Percentiles rank a stretch among this genome's conserved stretches.
Evolutionary conservation across 345 rosid species (phyloP).

Genomic region (Moricandia arvensis): DNA sequence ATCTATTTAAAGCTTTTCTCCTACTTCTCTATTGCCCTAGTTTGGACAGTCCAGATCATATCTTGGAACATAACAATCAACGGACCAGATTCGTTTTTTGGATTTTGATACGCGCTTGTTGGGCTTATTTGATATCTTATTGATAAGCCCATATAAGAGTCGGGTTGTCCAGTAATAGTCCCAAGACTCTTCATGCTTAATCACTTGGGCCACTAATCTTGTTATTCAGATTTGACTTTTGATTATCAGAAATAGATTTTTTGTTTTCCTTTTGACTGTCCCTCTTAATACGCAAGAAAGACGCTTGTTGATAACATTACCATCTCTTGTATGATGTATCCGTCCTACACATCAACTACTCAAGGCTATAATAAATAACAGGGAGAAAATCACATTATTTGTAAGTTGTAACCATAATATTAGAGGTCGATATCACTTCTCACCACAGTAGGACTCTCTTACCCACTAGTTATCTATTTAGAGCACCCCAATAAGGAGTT

Average conservation of each 20-base stretch:
- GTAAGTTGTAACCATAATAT: neutral
- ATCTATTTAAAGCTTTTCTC: conserved; percentile 7
- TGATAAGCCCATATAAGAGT: neutral
- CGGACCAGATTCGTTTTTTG: neutral
- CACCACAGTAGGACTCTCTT: conserved; percentile 64
- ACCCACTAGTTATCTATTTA: conserved; percentile 68
- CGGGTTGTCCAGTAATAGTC: neutral
- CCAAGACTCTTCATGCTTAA: neutral
- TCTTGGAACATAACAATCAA: neutral
- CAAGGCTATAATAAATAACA: neutral
- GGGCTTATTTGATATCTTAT: no score
- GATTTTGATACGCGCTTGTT: neutral
- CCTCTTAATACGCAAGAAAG: conserved; percentile 48
- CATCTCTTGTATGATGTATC: conserved; percentile 64
- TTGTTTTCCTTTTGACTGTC: conserved; percentile 67
- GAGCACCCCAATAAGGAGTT: no score
- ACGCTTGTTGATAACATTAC: conserved; percentile 74
- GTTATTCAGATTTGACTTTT: conserved; percentile 57
- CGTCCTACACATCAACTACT: conserved; percentile 34
- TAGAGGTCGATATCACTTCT: conserved; percentile 15
- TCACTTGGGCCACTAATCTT: conserved; percentile 76
- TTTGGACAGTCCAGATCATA: conserved; percentile 27
- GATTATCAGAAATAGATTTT: conserved; percentile 48
- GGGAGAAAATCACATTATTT: neutral
- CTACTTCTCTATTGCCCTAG: conserved; percentile 41